phyloP scores from a whole-genome alignment of 2,329 filamentous ascomycete genomes.

The Fusarium solani-melongenae region DNA sequence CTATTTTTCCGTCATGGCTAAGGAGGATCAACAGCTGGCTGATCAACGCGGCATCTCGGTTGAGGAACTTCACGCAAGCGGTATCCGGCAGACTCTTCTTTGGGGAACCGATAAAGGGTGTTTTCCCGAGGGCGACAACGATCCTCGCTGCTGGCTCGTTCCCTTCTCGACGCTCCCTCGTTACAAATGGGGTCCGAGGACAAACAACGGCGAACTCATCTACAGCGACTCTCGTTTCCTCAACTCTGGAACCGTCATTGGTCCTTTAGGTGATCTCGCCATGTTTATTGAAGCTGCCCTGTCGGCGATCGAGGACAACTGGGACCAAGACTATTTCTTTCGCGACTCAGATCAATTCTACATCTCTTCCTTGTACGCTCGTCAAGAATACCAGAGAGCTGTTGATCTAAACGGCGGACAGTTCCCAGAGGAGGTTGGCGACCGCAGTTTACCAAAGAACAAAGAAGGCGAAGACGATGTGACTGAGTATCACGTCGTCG shows the following conservation, averaged over 20 bases:
- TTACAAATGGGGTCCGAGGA: conserved; percentile 30
- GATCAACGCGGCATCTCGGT: conserved; percentile 31
- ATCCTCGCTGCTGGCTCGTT: conserved; percentile 36
- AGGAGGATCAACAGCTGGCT: conserved; percentile 31
- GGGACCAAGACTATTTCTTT: conserved; percentile 15
- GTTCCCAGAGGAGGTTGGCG: conserved; percentile 21
- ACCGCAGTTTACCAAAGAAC: conserved; percentile 20
- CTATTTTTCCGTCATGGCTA: conserved; percentile 29
- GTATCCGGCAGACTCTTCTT: conserved; percentile 34
- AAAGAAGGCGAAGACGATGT: conserved; percentile 12
- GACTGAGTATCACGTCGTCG: conserved; percentile 30
- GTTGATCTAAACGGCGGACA: conserved; percentile 20
- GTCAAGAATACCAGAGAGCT: conserved; percentile 37
- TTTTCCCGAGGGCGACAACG: conserved; percentile 7
- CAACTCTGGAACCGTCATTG: conserved; percentile 41
- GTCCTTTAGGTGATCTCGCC: conserved; percentile 33
- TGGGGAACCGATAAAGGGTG: conserved; percentile 39
- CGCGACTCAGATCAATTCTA: conserved; percentile 38
- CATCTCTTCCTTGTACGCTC: conserved; percentile 32
- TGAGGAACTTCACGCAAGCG: conserved; percentile 23
- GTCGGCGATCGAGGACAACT: conserved; percentile 11
- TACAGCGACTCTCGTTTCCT: conserved; percentile 26
- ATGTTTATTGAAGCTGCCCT: conserved; percentile 32
- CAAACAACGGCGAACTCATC: conserved; percentile 18
- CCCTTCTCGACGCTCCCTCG: conserved; percentile 29